Base-by-base conservation (phyloP, 306 rosid genomes). In the Prunus davidiana region DNA sequence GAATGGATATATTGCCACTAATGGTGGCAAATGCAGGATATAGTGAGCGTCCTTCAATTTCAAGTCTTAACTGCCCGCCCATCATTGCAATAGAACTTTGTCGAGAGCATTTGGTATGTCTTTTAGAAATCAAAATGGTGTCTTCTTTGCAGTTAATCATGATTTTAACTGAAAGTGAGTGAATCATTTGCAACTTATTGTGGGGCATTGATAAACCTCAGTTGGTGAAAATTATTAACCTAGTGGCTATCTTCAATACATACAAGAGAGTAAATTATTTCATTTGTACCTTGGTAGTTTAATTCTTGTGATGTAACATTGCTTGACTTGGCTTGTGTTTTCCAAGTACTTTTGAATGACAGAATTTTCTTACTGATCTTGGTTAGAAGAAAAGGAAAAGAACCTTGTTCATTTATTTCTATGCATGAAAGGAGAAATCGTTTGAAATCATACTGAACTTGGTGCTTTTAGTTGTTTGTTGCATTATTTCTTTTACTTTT, bases 41-140 rank as follows among this genome's bases (percentile, higher is more conserved):
- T 74, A 80, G 84, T 63, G 68, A 50, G 22, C 85, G 78, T 64
- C 49, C 78, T 54, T 82, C 87, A 56, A 77, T 84, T 69, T 84
- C 87, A 41, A 84, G 82, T 65, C 87, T 84, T 38, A 82, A 84
- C 63, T 80, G 78, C 76, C 87, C 87, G 0, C 84, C 87, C n/a
- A 55, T 84, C 60, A 22, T 81, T 73, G 84, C 87, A 1, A 82
- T 81, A 62, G 87, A 84, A 75, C 80, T 62, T 63, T 84, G 87
- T 58, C 87, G 87, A 58, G 87, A 84, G 74, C 87, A 84, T 78
- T 74, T 77, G 79, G 87, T 84, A 77, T 20, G 81, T 83, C 49
- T 24, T 69, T 32, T 43, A 15, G 56, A 12, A 67, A 24, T 16
- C 15, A 56, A 45, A 28, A 28, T 62, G 3, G 22, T 65, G 46